phyloP scores from a whole-genome alignment of 176 grass and related monocot genomes.

The Tuctoria greenei region DNA sequence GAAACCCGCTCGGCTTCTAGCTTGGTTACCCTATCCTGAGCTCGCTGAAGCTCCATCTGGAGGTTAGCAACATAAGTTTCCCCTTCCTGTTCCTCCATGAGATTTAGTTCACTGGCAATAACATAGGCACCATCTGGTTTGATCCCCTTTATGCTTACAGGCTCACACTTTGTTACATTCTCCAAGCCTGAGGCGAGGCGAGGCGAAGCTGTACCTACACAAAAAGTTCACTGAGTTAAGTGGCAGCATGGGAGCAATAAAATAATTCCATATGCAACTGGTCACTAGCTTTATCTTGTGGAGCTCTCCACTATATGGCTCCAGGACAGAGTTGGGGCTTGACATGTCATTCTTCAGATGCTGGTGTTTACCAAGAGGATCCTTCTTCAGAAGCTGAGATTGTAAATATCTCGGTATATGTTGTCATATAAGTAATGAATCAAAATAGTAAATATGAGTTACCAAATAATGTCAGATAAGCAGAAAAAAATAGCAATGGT shows the following conservation, averaged over 20 bases:
- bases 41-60: constrained; percentile 62
- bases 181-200: constrained; percentile 50
- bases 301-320: constrained; percentile 56
- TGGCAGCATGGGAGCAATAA: background rate
- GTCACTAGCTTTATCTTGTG: constrained; percentile 55
- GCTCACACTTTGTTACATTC: constrained; percentile 74
- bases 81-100: constrained; percentile 49
- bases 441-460: constrained; percentile 11
- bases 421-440: constrained; percentile 45
- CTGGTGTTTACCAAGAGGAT: constrained; percentile 32
- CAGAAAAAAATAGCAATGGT: background rate
- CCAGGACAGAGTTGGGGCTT: constrained; percentile 76
- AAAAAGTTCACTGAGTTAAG: constrained; percentile 22
- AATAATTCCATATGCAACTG: background rate
- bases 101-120: constrained; percentile 52
- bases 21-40: constrained; percentile 41
- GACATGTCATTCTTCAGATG: constrained; percentile 52
- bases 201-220: constrained; percentile 38
- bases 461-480: background rate
- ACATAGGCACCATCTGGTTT: constrained; percentile 54
- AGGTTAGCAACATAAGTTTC: constrained; percentile 54
- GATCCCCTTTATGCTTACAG: constrained; percentile 40
- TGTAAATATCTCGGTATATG: constrained; percentile 61
- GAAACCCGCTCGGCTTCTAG: constrained; percentile 61
- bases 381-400: constrained; percentile 60